These are phyloP conservation scores for Crucihimalaya himalaica DNA, from an alignment of 345 rosid species.

Conservation along the genomic window DNA sequence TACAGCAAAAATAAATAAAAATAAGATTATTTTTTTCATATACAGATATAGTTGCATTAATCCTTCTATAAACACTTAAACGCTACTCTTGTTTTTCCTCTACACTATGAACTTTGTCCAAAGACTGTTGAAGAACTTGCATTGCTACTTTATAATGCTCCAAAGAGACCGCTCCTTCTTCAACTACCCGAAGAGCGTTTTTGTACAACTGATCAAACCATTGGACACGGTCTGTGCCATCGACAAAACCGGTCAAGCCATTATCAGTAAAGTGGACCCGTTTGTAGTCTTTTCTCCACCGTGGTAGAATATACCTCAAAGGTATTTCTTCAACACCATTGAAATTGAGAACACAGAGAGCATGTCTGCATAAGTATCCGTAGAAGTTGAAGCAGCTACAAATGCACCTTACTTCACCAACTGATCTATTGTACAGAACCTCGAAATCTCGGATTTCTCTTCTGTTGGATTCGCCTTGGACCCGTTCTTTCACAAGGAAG, in stretches of 20 bases:
- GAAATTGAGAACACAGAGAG: constrained; percentile 71
- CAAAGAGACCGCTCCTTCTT: constrained; percentile 64
- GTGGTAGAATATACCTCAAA: constrained; percentile 51
- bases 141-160: constrained; percentile 64
- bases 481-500: constrained; percentile 75
- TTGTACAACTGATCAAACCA: constrained; percentile 62
- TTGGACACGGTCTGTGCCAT: constrained; percentile 40
- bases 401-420: constrained; percentile 74
- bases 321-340: constrained; percentile 80
- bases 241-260: constrained; percentile 12
- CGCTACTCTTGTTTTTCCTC: constrained; percentile 41
- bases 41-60: constrained; percentile 23
- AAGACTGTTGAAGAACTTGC: constrained; percentile 54
- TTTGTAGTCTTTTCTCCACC: constrained; percentile 75
- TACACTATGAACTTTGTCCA: constrained; percentile 55
- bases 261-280: constrained; percentile 46
- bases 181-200: constrained; percentile 63
- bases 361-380: constrained; percentile 88
- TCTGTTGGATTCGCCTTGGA: constrained; percentile 54
- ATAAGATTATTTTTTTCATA: background rate
- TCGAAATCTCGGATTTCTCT: constrained; percentile 68
- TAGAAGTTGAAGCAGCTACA: constrained; percentile 84
- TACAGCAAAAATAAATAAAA: background rate
- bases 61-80: constrained; percentile 17
- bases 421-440: constrained; percentile 74